These are phyloP conservation scores for Smittium mucronatum DNA, from an alignment of 371 early-diverging fungal species.

Conservation along the genomic window DNA sequence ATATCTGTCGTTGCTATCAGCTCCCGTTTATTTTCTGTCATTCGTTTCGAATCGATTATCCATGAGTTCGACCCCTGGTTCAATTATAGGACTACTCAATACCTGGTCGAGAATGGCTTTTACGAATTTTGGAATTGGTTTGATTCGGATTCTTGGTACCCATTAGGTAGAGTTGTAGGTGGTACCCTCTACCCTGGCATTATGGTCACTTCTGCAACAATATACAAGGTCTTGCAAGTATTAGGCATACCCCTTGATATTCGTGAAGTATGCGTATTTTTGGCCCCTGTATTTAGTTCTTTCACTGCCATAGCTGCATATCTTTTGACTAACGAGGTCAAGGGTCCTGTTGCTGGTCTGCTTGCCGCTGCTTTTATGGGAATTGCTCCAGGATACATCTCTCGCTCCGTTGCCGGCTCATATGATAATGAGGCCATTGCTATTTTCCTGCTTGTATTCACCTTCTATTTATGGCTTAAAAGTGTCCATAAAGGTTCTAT, in stretches of 20 bases:
- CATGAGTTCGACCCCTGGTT: constrained; percentile 99
- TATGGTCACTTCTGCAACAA: constrained; percentile 94
- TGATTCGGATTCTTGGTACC: constrained; percentile 97
- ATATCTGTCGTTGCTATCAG: constrained; percentile 81
- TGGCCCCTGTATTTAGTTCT: constrained; percentile 92
- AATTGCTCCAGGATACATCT: constrained; percentile 97
- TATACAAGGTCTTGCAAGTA: constrained; percentile 79
- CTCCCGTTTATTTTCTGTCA: constrained; percentile 89
- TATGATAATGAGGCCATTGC: constrained; percentile 99
- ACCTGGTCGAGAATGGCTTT: constrained; percentile 88
- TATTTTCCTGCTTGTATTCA: constrained; percentile 92
- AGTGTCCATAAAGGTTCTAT: constrained; percentile 86
- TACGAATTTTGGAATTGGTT: constrained; percentile 99
- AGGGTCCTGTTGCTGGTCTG: constrained; percentile 81
- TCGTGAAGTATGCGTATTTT: constrained; percentile 92
- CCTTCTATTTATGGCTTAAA: constrained; percentile 94
- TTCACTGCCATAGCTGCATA: constrained; percentile 89
- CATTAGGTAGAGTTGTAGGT: constrained; percentile 95
- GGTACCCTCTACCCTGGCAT: constrained; percentile 96
- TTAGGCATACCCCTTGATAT: constrained; percentile 92
- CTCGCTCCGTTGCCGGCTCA: constrained; percentile 97
- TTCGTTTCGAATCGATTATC: constrained; percentile 91
- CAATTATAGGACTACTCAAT: constrained; percentile 95
- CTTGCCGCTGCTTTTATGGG: constrained; percentile 94
- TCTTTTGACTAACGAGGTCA: constrained; percentile 76